A percentile compares a stretch with the other conserved stretches of the same genome.
Conservation (phyloP, 495 filamentous ascomycete genomes). For the Hyaloscypha finlandica region DNA sequence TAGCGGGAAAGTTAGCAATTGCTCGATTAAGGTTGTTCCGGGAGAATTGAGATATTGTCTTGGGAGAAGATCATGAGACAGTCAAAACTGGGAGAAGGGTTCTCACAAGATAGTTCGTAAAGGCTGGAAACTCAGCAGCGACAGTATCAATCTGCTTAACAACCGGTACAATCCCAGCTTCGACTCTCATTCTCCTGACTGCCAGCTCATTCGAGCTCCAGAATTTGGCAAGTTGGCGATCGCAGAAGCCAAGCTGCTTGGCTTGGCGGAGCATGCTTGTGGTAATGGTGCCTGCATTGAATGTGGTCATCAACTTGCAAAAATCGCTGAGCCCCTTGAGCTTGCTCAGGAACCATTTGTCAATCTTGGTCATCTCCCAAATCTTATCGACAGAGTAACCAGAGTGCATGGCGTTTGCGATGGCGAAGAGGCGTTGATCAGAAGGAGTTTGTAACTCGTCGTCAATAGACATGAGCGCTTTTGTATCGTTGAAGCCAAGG, state of each 20-base stretch:
- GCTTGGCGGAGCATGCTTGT: slow-evolving; percentile 69
- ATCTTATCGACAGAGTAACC: slow-evolving; percentile 95
- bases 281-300: slow-evolving; percentile 69
- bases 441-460: slow-evolving; percentile 95
- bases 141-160: slow-evolving; percentile 99
- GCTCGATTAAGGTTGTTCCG: no score
- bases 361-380: slow-evolving; percentile 96
- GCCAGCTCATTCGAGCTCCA: slow-evolving; percentile 90
- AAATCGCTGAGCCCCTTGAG: slow-evolving; percentile 92
- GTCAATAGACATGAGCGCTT: slow-evolving; percentile 92
- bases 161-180: slow-evolving; percentile 81
- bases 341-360: slow-evolving; percentile 94
- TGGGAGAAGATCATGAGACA: no score
- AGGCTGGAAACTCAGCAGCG: slow-evolving; percentile 92
- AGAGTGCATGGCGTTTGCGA: slow-evolving; percentile 94
- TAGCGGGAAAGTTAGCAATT: no score
- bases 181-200: slow-evolving; percentile 76
- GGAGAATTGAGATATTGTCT: no score
- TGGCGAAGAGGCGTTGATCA: slow-evolving; percentile 95
- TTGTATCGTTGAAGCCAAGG: slow-evolving; percentile 89
- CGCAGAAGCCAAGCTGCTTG: slow-evolving; percentile 92
- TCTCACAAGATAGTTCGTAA: slow-evolving; percentile 80
- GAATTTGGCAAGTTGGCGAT: slow-evolving; percentile 92
- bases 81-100: no score
- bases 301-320: slow-evolving; percentile 70